Base-by-base conservation (phyloP, 2,329 filamentous ascomycete species). In the Fusarium sarcochroum region DNA sequence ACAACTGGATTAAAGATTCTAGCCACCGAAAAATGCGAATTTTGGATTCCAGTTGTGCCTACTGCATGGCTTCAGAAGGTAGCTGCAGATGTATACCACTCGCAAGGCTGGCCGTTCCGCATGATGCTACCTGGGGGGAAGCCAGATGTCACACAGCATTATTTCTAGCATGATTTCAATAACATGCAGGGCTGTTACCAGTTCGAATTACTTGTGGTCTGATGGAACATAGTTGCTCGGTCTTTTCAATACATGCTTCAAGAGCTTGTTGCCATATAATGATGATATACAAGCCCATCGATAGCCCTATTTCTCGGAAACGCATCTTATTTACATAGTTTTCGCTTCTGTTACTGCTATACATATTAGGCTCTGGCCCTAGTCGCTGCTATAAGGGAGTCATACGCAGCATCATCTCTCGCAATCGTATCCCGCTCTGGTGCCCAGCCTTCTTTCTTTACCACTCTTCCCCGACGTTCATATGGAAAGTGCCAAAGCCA, bases 81-180 rank as follows among this genome's bases (percentile, higher is more conserved):
- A 41, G 72, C 64, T 7, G 45, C 21, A 0, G 66, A 65, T 5
- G 65, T 76, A 11, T 68, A 75, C 34, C 35, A 62, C 27, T 41
- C 40, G 1, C 67, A 72, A n/a, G 71, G 74, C 0, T 78, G 76
- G 76, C 61, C 70, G 2, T 73, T 78, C 20, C 65, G 72, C 0
- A 75, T 77, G 70, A 77, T 76, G 69, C 62, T 75, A 7, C 76
- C 75, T 1, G 70, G 71, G 0, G 74, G 72, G 6, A 70, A 63
- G 21, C 68, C 67, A 2, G 71, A 75, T 34, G 17, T 71, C 11
- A 61, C 59, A 2, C 64, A 68, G 55, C 57, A 40, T 17, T 62
- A 51, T 14, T 20, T 46, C n/a, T n/a, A 46, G 11, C 9, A 18
- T 21, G 20, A 10, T 21, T 1, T 11, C 21, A 7, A n/a, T 18